A percentile compares a stretch with the other conserved stretches of the same genome.
These are phyloP conservation scores for Arthrocladium fulminans DNA, from an alignment of 2,329 filamentous ascomycete genomes.

Conservation along the genomic window DNA sequence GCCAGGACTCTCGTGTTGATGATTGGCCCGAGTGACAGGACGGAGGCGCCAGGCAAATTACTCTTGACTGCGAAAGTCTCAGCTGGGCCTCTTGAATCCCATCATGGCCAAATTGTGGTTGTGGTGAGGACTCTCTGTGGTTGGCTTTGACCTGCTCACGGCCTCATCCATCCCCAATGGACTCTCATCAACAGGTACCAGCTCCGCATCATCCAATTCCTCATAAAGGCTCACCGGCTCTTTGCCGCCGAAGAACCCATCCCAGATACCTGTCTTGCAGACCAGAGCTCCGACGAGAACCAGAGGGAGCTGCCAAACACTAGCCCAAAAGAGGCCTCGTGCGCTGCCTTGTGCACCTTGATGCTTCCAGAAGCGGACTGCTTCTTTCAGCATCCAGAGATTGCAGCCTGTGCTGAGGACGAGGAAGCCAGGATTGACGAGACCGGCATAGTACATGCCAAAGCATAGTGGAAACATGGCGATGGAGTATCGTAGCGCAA, in stretches of 20 bases:
- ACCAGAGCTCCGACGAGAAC: slow-evolving; percentile 82
- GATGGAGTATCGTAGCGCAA: slow-evolving; percentile 78
- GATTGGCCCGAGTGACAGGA: too few species aligned
- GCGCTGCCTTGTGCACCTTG: slow-evolving; percentile 74
- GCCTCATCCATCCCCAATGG: slow-evolving; percentile 15
- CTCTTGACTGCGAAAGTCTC: background rate
- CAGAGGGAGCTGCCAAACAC: slow-evolving; percentile 88
- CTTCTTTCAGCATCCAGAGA: slow-evolving; percentile 72
- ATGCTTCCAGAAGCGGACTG: slow-evolving; percentile 68
- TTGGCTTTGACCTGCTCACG: background rate
- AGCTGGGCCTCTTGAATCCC: slow-evolving; percentile 20
- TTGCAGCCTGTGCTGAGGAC: slow-evolving; percentile 75
- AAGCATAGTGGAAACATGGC: slow-evolving; percentile 80
- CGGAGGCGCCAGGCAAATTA: too few species aligned
- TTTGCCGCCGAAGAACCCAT: slow-evolving; percentile 63
- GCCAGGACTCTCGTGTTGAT: too few species aligned
- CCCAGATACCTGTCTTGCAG: slow-evolving; percentile 90
- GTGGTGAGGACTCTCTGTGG: background rate
- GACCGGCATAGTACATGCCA: slow-evolving; percentile 64
- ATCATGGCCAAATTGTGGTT: slow-evolving; percentile 17
- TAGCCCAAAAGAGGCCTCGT: slow-evolving; percentile 87
- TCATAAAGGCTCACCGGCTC: slow-evolving; percentile 44
- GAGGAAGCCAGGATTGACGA: slow-evolving; percentile 81
- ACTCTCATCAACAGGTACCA: slow-evolving; percentile 11
- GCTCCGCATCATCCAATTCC: slow-evolving; percentile 41